These are phyloP conservation scores for Rhododendron ovatum DNA, from an alignment of 148 eudicot genomes.

Conservation along the genomic window DNA sequence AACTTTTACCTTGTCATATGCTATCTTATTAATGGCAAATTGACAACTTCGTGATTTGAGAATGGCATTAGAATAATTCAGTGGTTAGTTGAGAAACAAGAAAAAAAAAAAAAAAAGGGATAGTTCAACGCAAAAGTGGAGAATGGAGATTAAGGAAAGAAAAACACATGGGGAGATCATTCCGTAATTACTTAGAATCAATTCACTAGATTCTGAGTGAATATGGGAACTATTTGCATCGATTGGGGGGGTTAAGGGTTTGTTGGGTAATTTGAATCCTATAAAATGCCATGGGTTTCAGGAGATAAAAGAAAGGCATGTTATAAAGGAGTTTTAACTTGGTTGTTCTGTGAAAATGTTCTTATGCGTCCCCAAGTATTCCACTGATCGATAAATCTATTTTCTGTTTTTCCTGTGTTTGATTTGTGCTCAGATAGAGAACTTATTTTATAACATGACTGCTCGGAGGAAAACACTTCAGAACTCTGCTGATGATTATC, in stretches of 20 bases:
- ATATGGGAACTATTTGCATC: not conserved
- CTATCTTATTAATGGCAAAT: not conserved
- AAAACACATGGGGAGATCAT: not conserved
- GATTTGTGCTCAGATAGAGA: constrained; percentile 55
- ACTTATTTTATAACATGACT: constrained; percentile 87
- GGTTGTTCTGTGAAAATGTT: not conserved
- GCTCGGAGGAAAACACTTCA: constrained; percentile 91
- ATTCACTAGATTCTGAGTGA: not conserved
- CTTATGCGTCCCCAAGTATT: not conserved
- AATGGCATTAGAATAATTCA: not conserved
- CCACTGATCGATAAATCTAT: not conserved
- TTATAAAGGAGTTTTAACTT: not conserved
- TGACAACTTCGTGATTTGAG: not conserved
- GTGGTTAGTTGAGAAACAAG: not conserved
- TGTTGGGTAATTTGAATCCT: not conserved
- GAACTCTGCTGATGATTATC: constrained; percentile 91
- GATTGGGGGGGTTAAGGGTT: not conserved
- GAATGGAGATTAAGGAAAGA: not conserved
- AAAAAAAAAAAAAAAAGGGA: not conserved
- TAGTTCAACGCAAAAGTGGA: not conserved
- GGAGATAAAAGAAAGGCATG: not conserved
- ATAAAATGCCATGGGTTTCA: not conserved
- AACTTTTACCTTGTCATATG: not conserved
- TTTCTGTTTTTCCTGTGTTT: not conserved
- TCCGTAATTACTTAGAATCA: not conserved